Evolutionary conservation across 495 filamentous ascomycete genomes (phyloP).

Genomic region (Tetracladium marchalianum): DNA sequence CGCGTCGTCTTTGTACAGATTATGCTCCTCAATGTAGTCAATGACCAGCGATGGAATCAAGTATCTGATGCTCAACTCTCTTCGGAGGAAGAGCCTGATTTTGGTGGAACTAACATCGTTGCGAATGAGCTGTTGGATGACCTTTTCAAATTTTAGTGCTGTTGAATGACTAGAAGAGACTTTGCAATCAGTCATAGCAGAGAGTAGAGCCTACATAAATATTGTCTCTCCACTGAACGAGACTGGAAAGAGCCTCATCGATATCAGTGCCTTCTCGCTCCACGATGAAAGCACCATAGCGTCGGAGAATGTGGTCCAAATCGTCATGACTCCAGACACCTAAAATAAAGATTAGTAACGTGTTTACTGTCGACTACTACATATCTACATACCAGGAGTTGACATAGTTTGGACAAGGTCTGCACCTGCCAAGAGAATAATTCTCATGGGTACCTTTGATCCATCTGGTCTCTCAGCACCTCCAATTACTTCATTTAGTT

Average conservation of each 20-base stretch:
- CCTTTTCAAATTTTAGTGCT: conserved; percentile 59
- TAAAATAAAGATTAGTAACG: neutral
- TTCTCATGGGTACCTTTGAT: conserved; percentile 36
- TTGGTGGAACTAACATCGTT: conserved; percentile 86
- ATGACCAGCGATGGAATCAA: conserved; percentile 56
- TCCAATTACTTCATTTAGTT: conserved; percentile 67
- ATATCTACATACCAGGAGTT: conserved; percentile 28
- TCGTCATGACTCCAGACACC: conserved; percentile 70
- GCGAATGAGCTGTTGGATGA: conserved; percentile 80
- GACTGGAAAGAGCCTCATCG: conserved; percentile 64
- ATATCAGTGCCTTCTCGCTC: conserved; percentile 80
- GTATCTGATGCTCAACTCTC: conserved; percentile 58
- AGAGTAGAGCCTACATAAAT: conserved; percentile 78
- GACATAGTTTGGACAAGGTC: conserved; percentile 79
- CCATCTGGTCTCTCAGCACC: conserved; percentile 61
- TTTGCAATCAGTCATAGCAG: conserved; percentile 53
- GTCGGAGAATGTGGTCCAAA: conserved; percentile 71
- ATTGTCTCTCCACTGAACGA: conserved; percentile 59
- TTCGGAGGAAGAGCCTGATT: conserved; percentile 68
- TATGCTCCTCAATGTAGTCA: conserved; percentile 65
- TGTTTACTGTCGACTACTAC: neutral
- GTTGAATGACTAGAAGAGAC: conserved; percentile 23
- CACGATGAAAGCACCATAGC: conserved; percentile 80
- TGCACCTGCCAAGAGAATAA: conserved; percentile 68
- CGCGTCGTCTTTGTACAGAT: conserved; percentile 57